phyloP scores from a whole-genome alignment of 768 basidiomycete species.

The Sarcodon aspratus region DNA sequence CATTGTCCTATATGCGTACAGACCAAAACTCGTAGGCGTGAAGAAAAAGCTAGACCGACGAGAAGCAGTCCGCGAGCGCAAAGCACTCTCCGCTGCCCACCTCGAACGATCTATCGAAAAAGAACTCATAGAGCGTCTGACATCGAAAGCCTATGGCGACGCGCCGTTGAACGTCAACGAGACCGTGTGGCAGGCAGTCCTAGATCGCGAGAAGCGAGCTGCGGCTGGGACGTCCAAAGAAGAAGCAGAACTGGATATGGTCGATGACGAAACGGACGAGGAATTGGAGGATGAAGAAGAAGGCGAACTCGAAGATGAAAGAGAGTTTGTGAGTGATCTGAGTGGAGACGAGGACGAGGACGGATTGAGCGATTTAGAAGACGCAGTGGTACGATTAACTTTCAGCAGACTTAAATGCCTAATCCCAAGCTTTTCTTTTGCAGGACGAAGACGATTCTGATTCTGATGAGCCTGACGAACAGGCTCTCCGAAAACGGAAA shows the following conservation, averaged over 20 bases:
- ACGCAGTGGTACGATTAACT: constrained; percentile 39
- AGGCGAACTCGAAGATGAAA: constrained; percentile 36
- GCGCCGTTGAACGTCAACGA: constrained; percentile 98
- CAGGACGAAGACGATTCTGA: neutral
- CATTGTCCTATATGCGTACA: constrained; percentile 17
- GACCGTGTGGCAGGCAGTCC: constrained; percentile 84
- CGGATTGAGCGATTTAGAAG: constrained; percentile 56
- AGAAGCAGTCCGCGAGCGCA: constrained; percentile 86
- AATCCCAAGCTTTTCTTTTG: neutral
- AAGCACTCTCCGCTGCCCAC: constrained; percentile 91
- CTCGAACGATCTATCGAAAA: constrained; percentile 93
- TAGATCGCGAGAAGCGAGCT: constrained; percentile 64
- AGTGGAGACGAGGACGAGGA: constrained; percentile 53
- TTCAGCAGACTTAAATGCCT: neutral
- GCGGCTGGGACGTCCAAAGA: constrained; percentile 31
- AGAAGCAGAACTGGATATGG: constrained; percentile 33
- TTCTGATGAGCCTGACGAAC: neutral
- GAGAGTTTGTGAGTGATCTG: constrained; percentile 48
- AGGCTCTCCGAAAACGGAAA: constrained; percentile 61
- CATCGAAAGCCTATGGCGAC: constrained; percentile 95
- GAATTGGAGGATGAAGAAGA: constrained; percentile 35
- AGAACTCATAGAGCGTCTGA: constrained; percentile 90
- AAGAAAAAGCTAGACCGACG: constrained; percentile 96
- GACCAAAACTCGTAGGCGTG: constrained; percentile 87
- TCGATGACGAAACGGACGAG: constrained; percentile 45